Evolutionary conservation across 2,329 filamentous ascomycete genomes (phyloP).

Genomic region (Tolypocladium ophioglossoides): DNA sequence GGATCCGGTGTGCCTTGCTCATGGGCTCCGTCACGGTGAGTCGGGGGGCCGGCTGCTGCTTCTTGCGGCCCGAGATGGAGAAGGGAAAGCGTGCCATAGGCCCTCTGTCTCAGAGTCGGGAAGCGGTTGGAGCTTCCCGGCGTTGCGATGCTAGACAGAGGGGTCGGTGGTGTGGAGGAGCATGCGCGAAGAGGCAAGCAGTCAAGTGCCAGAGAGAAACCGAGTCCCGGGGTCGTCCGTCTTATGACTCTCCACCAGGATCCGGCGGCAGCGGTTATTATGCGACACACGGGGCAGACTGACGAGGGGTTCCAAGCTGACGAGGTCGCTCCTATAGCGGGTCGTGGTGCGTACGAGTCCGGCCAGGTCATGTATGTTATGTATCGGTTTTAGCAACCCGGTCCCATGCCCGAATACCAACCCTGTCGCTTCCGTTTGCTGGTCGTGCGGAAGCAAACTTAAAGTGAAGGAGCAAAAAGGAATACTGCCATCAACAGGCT

Average conservation of each 20-base stretch:
- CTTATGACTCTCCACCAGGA: slow-evolving; percentile 1
- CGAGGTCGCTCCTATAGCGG: slow-evolving; percentile 1
- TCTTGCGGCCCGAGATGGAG: slow-evolving; percentile 36
- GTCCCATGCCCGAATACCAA: background rate
- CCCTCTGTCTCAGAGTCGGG: background rate
- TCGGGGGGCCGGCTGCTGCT: slow-evolving; percentile 19
- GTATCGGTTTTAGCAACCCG: background rate
- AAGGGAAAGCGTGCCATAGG: slow-evolving; percentile 38
- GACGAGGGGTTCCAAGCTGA: background rate
- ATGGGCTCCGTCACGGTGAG: slow-evolving; percentile 24
- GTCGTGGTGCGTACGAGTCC: background rate
- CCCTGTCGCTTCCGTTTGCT: background rate
- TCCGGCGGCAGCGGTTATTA: background rate
- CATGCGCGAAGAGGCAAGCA: background rate
- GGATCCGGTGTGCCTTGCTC: slow-evolving; percentile 40
- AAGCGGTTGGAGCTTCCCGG: slow-evolving; percentile 3
- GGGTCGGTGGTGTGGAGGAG: background rate
- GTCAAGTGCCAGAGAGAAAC: background rate
- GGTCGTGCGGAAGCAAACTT: background rate
- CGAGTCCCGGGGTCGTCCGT: background rate
- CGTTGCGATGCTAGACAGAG: slow-evolving; percentile 2
- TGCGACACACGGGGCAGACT: background rate
- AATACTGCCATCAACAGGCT: background rate
- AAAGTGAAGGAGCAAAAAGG: background rate
- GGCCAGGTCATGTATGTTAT: background rate